These are phyloP conservation scores for Sugiyamaella americana DNA, from an alignment of 805 yeast species.

Conservation along the genomic window DNA sequence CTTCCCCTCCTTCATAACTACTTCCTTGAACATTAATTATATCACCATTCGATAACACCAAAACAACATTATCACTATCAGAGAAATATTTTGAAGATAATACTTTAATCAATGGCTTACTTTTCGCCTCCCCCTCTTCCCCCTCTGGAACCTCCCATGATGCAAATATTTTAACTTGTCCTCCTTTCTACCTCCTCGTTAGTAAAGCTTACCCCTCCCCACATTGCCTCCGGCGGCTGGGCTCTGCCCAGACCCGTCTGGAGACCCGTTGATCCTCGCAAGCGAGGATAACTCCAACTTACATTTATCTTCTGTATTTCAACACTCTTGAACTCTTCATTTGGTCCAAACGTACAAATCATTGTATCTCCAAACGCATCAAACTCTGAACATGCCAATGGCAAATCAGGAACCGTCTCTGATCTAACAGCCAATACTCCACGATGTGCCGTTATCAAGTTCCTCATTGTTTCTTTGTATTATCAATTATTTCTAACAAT, in stretches of 20 bases:
- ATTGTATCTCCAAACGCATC: conserved; percentile 71
- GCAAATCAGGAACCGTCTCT: conserved; percentile 57
- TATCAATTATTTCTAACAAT: no score
- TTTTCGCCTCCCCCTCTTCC: background rate
- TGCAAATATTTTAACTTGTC: conserved; percentile 52
- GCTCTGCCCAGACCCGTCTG: background rate
- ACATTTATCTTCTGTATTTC: conserved; percentile 67
- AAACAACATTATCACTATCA: conserved; percentile 58
- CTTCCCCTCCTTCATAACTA: conserved; percentile 47
- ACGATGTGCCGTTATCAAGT: conserved; percentile 22
- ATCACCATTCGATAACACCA: conserved; percentile 72
- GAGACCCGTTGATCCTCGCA: background rate
- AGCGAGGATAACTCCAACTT: no score
- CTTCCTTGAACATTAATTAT: conserved; percentile 46
- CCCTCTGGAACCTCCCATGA: conserved; percentile 42
- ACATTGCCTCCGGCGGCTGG: background rate
- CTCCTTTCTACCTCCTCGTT: conserved; percentile 42
- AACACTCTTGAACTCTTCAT: conserved; percentile 46
- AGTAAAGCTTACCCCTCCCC: background rate
- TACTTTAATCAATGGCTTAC: conserved; percentile 28
- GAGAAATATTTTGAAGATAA: conserved; percentile 58
- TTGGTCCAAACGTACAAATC: conserved; percentile 55
- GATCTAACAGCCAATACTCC: conserved; percentile 42
- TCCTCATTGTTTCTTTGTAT: conserved; percentile 20
- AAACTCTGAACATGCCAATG: conserved; percentile 45